Conservation (phyloP, 208 protist species). For the Tritrichomonas foetus region DNA sequence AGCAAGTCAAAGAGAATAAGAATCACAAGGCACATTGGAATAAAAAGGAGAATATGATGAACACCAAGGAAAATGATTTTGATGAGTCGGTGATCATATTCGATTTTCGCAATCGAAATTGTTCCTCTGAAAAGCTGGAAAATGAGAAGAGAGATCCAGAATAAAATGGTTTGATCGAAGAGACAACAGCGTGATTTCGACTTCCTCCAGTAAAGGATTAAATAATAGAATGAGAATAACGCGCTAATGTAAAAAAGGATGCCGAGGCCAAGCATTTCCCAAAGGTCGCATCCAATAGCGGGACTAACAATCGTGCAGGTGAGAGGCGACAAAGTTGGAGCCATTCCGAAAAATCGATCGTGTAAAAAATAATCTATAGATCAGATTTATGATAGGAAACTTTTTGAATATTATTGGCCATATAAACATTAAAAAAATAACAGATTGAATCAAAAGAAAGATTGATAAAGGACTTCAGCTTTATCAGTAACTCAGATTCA, state of each 20-base stretch:
- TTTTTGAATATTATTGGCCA: no score
- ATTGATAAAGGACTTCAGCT: no score
- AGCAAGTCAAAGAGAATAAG: constrained; percentile 17
- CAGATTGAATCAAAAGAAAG: no score
- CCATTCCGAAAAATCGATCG: no score
- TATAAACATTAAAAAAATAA: no score
- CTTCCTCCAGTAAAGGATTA: background rate
- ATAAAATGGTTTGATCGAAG: background rate
- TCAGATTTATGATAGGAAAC: no score
- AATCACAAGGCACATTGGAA: background rate
- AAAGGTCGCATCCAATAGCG: no score
- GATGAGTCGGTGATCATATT: background rate
- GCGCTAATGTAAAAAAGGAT: background rate
- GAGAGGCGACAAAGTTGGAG: no score
- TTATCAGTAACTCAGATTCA: no score
- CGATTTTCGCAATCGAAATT: background rate
- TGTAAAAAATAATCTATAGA: no score
- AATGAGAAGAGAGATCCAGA: background rate
- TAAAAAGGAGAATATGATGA: background rate
- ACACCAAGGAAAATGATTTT: background rate
- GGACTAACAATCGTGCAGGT: no score
- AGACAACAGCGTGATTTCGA: background rate
- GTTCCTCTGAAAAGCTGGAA: background rate
- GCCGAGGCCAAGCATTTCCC: no score
- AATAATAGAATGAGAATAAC: background rate